Conservation (phyloP, 148 eudicot species). For the Arbutus unedo region DNA sequence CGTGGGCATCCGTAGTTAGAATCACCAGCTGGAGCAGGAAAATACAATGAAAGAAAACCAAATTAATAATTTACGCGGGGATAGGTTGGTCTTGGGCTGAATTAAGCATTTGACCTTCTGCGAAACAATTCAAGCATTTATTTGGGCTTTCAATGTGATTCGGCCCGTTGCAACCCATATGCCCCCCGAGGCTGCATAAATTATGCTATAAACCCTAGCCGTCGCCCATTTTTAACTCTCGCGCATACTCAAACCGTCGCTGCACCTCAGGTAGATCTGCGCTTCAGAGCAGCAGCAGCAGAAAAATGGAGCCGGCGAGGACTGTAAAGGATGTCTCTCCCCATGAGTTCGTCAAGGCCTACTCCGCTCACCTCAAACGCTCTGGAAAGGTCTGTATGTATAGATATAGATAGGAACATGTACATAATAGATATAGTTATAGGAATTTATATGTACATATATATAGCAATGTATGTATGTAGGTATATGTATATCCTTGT, state of each 20-base stretch:
- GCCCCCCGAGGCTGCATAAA: background rate
- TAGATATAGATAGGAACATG: too few species aligned
- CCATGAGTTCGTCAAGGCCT: slow-evolving; percentile 53
- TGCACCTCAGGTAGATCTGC: background rate
- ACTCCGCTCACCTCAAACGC: slow-evolving; percentile 57
- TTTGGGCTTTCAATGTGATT: background rate
- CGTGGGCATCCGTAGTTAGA: too few species aligned
- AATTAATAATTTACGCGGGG: background rate
- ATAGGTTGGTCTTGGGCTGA: background rate
- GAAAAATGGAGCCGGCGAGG: slow-evolving; percentile 31
- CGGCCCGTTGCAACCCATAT: background rate
- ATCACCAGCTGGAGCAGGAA: too few species aligned
- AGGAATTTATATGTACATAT: background rate
- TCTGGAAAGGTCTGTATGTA: slow-evolving; percentile 44
- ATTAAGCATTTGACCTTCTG: background rate
- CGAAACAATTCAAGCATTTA: background rate
- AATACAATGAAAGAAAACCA: too few species aligned
- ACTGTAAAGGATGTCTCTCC: slow-evolving; percentile 55
- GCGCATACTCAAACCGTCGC: background rate
- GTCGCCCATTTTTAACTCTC: background rate
- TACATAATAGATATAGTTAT: too few species aligned
- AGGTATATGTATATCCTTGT: background rate
- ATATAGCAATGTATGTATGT: background rate
- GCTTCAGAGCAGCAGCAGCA: background rate
- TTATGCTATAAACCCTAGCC: slow-evolving; percentile 5